Evolutionary conservation across 495 filamentous ascomycete genomes (phyloP).

Genomic region (Trichoderma gamsii): DNA sequence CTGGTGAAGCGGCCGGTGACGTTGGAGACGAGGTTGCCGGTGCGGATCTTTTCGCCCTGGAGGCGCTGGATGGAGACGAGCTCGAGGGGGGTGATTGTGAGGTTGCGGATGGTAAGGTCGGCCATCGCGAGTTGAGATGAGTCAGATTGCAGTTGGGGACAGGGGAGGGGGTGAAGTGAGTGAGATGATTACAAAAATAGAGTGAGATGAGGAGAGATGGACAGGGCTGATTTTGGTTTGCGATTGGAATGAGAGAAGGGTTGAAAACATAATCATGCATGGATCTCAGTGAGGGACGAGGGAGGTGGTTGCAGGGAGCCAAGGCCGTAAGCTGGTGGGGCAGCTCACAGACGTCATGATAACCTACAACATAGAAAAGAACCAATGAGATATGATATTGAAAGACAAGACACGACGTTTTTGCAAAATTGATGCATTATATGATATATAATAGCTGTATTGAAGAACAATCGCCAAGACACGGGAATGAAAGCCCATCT

Average conservation of each 20-base stretch:
- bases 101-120: slow-evolving; percentile 75
- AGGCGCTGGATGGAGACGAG: slow-evolving; percentile 74
- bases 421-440: too few relatives aligned
- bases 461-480: too few relatives aligned
- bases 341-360: not conserved
- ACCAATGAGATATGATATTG: not conserved
- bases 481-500: too few relatives aligned
- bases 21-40: slow-evolving; percentile 39
- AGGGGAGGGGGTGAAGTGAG: too few relatives aligned
- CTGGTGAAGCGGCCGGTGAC: slow-evolving; percentile 48
- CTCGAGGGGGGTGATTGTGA: slow-evolving; percentile 66
- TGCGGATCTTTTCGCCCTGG: slow-evolving; percentile 35
- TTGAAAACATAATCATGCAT: too few relatives aligned
- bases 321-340: not conserved
- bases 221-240: too few relatives aligned
- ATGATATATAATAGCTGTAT: too few relatives aligned
- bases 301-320: not conserved
- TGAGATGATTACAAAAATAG: not conserved
- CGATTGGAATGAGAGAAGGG: not conserved
- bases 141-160: too few relatives aligned
- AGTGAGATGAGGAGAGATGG: not conserved
- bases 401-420: too few relatives aligned
- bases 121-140: slow-evolving; percentile 26
- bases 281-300: too few relatives aligned
- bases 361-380: not conserved